Base-by-base conservation (phyloP, 2,329 filamentous ascomycete species). In the Trichoderma sp. region DNA sequence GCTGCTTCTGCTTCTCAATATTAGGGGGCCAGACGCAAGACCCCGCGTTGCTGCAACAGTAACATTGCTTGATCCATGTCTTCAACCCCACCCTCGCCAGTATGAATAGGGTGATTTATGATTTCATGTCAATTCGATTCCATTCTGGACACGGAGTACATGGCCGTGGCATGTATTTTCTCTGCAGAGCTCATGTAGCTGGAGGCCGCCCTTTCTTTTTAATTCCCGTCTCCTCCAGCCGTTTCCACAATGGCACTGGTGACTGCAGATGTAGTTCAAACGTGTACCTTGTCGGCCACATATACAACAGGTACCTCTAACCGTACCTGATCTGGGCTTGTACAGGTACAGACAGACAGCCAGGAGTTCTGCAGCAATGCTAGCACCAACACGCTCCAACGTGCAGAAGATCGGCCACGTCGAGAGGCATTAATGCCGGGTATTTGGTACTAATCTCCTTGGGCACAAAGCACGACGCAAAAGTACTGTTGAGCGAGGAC, bases 11-110 rank as follows among this genome's bases (percentile, higher is more conserved):
- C 59, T 59, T 59, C 57, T 59, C 17, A 32, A 20, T n/a, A 36
- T 30, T 13, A 30, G 58, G 57, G 30, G 32, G 59, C 59, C 59
- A 62, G 59, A 34, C 57, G 57, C 57, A 62, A 61, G 59, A 62
- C 59, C 59, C 59, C 59, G 59, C 59, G 59, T 62, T 62, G 59
- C 32, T 62, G 32, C 59, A 36, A 62, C 32, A 11, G 59, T 62
- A 39, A 23, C 61, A 36, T 32, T 20, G 34, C 36, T 62, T 20
- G 34, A 62, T 62, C 58, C 34, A 62, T 62, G 32, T 39, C 58
- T 11, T 20, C 13, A 36, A 62, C 59, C 59, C 32, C 59, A 59
- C 57, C 30, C 34, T 23, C 59, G 59, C n/a, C n/a, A 26, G 59
- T 26, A 17, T 23, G 20, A 15, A 62, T 36, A 26, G 59, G 34